A percentile compares a stretch with the other conserved stretches of the same genome.
phyloP scores from a whole-genome alignment of 768 basidiomycete genomes.

The Boletellus sp. region DNA sequence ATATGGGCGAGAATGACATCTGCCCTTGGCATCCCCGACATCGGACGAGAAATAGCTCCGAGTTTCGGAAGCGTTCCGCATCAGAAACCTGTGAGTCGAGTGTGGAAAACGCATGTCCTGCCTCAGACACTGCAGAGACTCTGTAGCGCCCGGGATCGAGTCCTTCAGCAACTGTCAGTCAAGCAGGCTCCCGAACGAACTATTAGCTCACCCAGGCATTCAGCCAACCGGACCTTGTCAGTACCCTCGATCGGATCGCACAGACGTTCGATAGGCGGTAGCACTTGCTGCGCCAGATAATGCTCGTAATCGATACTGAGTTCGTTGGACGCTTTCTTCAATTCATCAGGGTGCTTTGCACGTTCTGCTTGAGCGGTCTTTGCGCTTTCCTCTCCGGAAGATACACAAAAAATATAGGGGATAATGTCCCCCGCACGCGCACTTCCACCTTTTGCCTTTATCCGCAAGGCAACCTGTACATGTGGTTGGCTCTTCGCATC shows the following conservation, averaged over 20 bases:
- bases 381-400: conserved; percentile 64
- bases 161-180: conserved; percentile 35
- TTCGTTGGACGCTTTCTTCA: conserved; percentile 57
- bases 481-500: conserved; percentile 95
- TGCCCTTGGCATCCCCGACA: conserved; percentile 72
- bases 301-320: conserved; percentile 86
- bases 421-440: conserved; percentile 91
- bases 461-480: conserved; percentile 89
- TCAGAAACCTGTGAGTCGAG: conserved; percentile 91
- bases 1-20: conserved; percentile 54
- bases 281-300: conserved; percentile 86
- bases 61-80: conserved; percentile 78
- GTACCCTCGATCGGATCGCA: conserved; percentile 98
- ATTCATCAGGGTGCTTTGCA: conserved; percentile 92
- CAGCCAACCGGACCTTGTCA: conserved; percentile 85
- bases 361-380: conserved; percentile 83
- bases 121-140: conserved; percentile 44
- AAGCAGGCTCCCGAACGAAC: not conserved
- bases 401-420: conserved; percentile 88
- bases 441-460: conserved; percentile 80
- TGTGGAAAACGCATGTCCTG: conserved; percentile 59
- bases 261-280: conserved; percentile 91
- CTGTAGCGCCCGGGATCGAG: conserved; percentile 59
- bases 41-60: conserved; percentile 64
- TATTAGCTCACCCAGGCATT: conserved; percentile 75